These are phyloP conservation scores for Pichia sp. DNA, from an alignment of 1,139 yeast species.

Conservation along the genomic window DNA sequence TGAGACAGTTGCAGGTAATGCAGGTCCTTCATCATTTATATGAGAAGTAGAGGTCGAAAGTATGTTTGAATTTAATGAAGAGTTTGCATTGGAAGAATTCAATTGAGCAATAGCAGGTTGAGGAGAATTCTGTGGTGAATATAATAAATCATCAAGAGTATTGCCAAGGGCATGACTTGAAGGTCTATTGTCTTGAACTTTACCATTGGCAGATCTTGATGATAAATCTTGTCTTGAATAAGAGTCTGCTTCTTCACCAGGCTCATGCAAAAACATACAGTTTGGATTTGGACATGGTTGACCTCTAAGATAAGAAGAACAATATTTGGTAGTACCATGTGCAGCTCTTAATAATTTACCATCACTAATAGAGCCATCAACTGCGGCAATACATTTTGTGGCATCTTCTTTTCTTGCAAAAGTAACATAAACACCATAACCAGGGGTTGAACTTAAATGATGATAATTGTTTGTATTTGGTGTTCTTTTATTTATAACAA, in stretches of 20 bases:
- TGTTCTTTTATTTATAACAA: constrained; percentile 80
- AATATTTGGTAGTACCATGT: constrained; percentile 97
- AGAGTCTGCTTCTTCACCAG: constrained; percentile 98
- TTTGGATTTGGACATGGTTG: constrained; percentile 97
- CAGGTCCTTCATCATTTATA: constrained; percentile 30
- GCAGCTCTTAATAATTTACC: constrained; percentile 88
- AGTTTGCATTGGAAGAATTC: constrained; percentile 4
- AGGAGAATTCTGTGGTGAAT: constrained; percentile 13
- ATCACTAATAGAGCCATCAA: constrained; percentile 91
- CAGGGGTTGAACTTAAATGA: constrained; percentile 41
- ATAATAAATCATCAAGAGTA: constrained; percentile 8
- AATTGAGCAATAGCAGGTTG: constrained; percentile 15
- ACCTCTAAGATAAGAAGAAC: constrained; percentile 90
- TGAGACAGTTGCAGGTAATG: constrained; percentile 52
- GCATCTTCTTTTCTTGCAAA: constrained; percentile 93
- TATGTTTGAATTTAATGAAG: background rate
- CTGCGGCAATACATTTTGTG: constrained; percentile 82
- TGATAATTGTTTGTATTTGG: constrained; percentile 39
- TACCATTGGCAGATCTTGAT: constrained; percentile 67
- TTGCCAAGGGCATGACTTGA: too few relatives aligned
- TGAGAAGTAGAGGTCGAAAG: background rate
- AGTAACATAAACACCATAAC: constrained; percentile 94
- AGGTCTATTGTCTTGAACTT: constrained; percentile 38
- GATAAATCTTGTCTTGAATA: constrained; percentile 90
- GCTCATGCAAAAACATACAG: constrained; percentile 98